Conservation (phyloP, 164 flowering plant genomes). For the Brasenia schreberi region DNA sequence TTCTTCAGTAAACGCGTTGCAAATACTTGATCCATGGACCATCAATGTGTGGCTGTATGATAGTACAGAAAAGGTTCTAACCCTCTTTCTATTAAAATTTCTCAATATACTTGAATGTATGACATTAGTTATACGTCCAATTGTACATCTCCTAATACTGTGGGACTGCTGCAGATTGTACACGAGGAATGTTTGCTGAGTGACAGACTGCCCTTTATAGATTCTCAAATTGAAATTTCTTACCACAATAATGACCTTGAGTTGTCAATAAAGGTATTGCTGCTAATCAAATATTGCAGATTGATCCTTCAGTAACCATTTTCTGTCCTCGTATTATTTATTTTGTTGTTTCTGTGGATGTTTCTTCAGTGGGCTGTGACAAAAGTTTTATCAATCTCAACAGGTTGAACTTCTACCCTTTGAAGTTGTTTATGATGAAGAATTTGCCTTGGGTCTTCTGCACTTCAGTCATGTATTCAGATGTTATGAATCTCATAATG, state of each 20-base stretch:
- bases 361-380: neutral
- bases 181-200: constrained; percentile 13
- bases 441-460: constrained; percentile 24
- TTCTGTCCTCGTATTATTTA: neutral
- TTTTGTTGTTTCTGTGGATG: constrained; percentile 3
- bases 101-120: neutral
- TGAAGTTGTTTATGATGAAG: constrained; percentile 38
- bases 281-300: neutral
- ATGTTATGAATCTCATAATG: constrained; percentile 38
- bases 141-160: no score
- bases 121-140: neutral
- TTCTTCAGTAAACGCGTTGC: constrained; percentile 23
- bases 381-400: no score
- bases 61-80: constrained; percentile 29
- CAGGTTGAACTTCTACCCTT: constrained; percentile 56
- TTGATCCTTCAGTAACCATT: neutral
- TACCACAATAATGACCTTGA: constrained; percentile 22
- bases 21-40: constrained; percentile 28
- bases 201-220: constrained; percentile 20
- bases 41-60: constrained; percentile 24
- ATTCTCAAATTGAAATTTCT: constrained; percentile 31
- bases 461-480: constrained; percentile 30
- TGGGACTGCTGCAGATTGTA: constrained; percentile 16
- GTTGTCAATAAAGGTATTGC: constrained; percentile 46
- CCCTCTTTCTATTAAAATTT: neutral